Percentiles rank a stretch among this genome's conserved stretches.
These are phyloP conservation scores for Paracoccidioides brasiliensis DNA, from an alignment of 2,329 filamentous ascomycete species.

Conservation along the genomic window DNA sequence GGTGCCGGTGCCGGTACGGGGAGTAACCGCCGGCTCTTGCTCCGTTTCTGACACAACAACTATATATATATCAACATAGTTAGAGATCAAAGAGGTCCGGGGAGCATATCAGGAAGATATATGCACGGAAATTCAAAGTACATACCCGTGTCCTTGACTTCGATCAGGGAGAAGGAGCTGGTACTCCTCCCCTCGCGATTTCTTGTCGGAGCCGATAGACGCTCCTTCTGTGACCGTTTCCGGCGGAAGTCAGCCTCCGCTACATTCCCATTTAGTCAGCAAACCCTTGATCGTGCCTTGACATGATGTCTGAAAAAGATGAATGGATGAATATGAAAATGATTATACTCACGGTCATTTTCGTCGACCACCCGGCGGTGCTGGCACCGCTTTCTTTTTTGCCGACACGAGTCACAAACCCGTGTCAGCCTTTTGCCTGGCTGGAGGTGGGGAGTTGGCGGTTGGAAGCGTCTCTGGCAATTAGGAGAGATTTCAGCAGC, in stretches of 20 bases:
- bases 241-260: constrained; percentile 6
- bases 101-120: not conserved
- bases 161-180: constrained; percentile 1
- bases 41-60: not conserved
- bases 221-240: constrained; percentile 1
- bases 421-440: constrained; percentile 13
- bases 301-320: not conserved
- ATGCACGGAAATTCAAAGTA: not conserved
- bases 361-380: constrained; percentile 14
- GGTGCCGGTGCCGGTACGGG: not conserved
- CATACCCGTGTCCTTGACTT: not conserved
- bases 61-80: not conserved
- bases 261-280: not conserved
- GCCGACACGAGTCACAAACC: constrained; percentile 13
- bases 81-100: not conserved
- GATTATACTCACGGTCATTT: constrained; percentile 11
- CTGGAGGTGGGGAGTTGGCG: constrained; percentile 10
- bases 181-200: not conserved
- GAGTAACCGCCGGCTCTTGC: not conserved
- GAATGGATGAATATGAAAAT: not conserved
- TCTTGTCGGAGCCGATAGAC: not conserved
- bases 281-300: not conserved
- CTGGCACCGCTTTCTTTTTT: constrained; percentile 13
- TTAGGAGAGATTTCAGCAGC: not conserved
- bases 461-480: constrained; percentile 13